Conservation (phyloP, 139 green algal genomes). For the Desmodesmus armatus region DNA sequence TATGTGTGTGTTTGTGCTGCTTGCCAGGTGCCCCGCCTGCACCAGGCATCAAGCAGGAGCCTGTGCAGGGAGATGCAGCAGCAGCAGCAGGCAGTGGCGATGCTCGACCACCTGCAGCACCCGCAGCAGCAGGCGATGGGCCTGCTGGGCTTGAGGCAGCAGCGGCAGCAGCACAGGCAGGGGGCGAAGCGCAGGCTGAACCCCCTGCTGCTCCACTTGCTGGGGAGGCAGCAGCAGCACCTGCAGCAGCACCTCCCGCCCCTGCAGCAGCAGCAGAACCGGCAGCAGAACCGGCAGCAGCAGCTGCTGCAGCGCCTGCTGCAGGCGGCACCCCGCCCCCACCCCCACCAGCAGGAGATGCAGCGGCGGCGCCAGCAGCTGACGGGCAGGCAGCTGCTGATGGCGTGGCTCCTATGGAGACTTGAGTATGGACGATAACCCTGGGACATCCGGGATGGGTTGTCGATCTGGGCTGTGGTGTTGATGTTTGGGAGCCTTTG, state of each 20-base stretch:
- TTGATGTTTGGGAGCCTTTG: too few relatives aligned
- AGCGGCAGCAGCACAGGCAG: conserved; percentile 16
- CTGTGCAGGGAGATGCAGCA: too few relatives aligned
- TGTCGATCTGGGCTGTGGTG: too few relatives aligned
- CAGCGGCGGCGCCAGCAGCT: background rate
- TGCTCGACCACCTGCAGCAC: conserved; percentile 18
- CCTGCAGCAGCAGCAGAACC: conserved; percentile 6
- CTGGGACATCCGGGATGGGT: too few relatives aligned
- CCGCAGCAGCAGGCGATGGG: background rate
- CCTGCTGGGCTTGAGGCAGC: too few relatives aligned
- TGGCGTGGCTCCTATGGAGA: conserved; percentile 10
- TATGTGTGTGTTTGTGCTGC: too few relatives aligned
- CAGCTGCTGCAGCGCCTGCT: conserved; percentile 5
- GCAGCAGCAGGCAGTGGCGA: conserved; percentile 10
- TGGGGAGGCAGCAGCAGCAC: background rate
- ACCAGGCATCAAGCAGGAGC: too few relatives aligned
- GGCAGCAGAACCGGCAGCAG: background rate
- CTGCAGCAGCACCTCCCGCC: background rate
- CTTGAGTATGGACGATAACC: too few relatives aligned
- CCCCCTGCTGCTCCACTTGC: conserved; percentile 21
- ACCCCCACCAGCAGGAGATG: background rate
- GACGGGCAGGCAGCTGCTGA: background rate
- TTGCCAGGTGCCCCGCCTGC: too few relatives aligned
- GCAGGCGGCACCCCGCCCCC: background rate
- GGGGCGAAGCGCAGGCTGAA: conserved; percentile 44